Conservation (phyloP, 192 early-diverging fungal species). For the Paraglomus brasilianum region DNA sequence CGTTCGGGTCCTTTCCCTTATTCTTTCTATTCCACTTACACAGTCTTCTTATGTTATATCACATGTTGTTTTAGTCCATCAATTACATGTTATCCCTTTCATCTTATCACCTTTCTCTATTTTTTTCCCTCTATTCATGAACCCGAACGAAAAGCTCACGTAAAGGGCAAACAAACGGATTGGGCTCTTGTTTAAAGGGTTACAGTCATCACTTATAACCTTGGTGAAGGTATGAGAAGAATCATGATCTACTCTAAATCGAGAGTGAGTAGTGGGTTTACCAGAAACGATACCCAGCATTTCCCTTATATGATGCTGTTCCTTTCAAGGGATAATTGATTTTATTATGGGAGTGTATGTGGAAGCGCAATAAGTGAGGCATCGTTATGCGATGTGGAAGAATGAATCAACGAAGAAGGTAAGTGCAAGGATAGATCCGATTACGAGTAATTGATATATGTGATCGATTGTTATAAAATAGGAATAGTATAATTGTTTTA, state of each 20-base stretch:
- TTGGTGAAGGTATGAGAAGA: conserved; percentile 44
- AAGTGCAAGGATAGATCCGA: too few species aligned
- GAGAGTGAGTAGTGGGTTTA: conserved; percentile 17
- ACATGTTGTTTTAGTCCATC: too few species aligned
- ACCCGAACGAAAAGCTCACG: conserved; percentile 36
- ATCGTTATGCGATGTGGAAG: conserved; percentile 23
- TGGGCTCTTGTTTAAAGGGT: neutral
- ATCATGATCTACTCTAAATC: conserved; percentile 25
- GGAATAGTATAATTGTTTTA: too few species aligned
- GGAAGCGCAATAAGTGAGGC: conserved; percentile 39
- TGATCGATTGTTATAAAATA: too few species aligned
- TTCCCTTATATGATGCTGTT: conserved; percentile 21
- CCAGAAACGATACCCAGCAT: conserved; percentile 30
- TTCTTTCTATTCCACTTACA: too few species aligned
- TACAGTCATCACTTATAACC: conserved; percentile 20
- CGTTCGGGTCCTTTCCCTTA: conserved; percentile 32
- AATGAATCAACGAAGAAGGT: too few species aligned
- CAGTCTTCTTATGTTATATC: too few species aligned
- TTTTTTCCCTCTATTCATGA: neutral
- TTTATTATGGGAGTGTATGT: conserved; percentile 16
- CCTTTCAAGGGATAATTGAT: conserved; percentile 18
- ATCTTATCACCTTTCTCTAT: neutral
- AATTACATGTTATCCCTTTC: neutral
- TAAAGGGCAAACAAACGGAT: conserved; percentile 39
- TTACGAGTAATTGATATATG: too few species aligned